Base-by-base conservation (phyloP, 2,329 filamentous ascomycete species). In the Acephala macrosclerotiorum region DNA sequence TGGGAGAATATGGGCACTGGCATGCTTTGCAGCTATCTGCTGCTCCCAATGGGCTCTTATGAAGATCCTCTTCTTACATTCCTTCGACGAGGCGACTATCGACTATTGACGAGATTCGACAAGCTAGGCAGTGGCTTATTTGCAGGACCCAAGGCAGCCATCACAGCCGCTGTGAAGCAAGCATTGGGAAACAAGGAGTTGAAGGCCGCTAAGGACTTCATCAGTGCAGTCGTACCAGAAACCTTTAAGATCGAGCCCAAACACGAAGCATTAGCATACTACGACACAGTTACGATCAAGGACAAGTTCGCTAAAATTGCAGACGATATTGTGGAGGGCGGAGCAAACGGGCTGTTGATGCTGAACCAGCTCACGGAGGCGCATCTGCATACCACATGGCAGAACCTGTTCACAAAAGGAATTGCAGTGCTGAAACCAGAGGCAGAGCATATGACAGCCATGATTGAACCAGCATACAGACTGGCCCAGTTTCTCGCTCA, bases 1-100 rank as follows among this genome's bases (percentile, higher is more conserved):
- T 99, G 95, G 94, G 93, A 93, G 61, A 89, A 91, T 66, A 96
- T 97, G 92, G 91, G 91, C 14, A 90, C 89, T 20, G 96, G 96
- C 1, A 80, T 98, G 40, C 83, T 98, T 57, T 85, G 91, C 18
- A 89, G 95, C 76, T 91, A 91, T 79, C 85, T 91, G n/a, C 85
- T 93, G 29, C 84, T 97, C 60, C 96, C 96, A 3, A 97, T 97
- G 91, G 92, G 87, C 0, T 77, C 87, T 20, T 87, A 89, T 71
- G 87, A 94, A 66, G 92, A 97, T 74, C 78, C 86, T 1, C 82
- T 95, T 65, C 80, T 98, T 47, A 79, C 83, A 0, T 92, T 89
- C 71, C 82, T 98, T 65, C 89, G 94, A 60, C 85, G 90, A 42
- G 93, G 92, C 40, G 86, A 93, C 66, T 95, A 91, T 73, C 89